These are phyloP conservation scores for Torrubiellomyces zombiae DNA, from an alignment of 2,329 filamentous ascomycete species.

Conservation along the genomic window DNA sequence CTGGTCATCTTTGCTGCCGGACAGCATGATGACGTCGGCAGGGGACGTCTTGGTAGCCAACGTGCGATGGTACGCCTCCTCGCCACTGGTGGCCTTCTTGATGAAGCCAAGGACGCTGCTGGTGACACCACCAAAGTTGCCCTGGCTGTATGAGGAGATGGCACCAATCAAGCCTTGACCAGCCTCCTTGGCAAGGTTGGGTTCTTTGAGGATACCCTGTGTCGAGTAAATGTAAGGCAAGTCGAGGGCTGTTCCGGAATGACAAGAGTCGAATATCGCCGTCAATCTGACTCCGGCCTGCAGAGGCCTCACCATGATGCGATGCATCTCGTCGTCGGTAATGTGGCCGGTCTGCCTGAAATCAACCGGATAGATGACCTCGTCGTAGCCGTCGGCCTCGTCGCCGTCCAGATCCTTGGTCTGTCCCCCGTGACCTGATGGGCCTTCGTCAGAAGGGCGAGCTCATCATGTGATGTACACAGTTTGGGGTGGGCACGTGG, in stretches of 20 bases:
- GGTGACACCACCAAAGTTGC: constrained; percentile 71
- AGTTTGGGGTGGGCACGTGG: no score
- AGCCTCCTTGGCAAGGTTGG: constrained; percentile 51
- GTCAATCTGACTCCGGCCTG: constrained; percentile 40
- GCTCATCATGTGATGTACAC: no score
- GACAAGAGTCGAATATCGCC: constrained; percentile 49
- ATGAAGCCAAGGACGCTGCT: constrained; percentile 67
- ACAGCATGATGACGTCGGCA: constrained; percentile 95
- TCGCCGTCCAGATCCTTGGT: constrained; percentile 65
- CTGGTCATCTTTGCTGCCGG: constrained; percentile 89
- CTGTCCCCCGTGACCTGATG: constrained; percentile 59
- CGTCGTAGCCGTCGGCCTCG: constrained; percentile 67
- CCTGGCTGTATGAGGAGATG: constrained; percentile 42
- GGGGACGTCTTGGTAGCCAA: constrained; percentile 82
- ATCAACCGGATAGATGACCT: constrained; percentile 73
- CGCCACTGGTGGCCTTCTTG: constrained; percentile 73
- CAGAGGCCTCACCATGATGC: constrained; percentile 48
- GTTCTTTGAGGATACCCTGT: constrained; percentile 51
- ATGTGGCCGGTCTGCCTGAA: constrained; percentile 68
- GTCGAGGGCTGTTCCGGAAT: constrained; percentile 50
- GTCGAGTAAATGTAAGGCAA: constrained; percentile 54
- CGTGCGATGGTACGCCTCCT: constrained; percentile 67
- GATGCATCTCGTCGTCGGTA: constrained; percentile 69
- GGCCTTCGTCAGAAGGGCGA: no score
- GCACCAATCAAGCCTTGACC: constrained; percentile 45